Base-by-base conservation (phyloP, 1,284 basidiomycete species). In the Cutaneotrichosporon cavernicola region DNA sequence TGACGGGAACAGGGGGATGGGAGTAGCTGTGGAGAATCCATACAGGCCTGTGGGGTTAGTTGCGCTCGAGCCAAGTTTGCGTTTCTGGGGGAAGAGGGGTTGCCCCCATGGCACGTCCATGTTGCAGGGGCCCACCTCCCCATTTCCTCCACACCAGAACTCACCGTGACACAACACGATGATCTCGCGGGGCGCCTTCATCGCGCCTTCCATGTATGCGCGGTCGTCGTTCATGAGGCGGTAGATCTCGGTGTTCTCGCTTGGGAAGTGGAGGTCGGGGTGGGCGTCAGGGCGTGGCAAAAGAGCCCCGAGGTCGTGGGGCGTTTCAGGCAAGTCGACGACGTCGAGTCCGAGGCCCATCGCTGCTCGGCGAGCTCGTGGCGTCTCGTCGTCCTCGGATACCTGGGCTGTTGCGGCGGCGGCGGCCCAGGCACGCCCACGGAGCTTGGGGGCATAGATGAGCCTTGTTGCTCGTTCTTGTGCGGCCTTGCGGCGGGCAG, bases 161-260 rank as follows among this genome's bases (percentile, higher is more conserved):
- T 58, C 31, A 92, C 94, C 94, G 81, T 99, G 96, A 73, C 93
- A 98, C 16, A 99, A 84, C 0, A 97, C 93, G 67, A 99, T 90
- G 4, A 94, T 92, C 78, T 92, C 87, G 14, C 91, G 85, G 0
- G 96, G 96, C 7, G 85, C 85, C 63, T 91, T 85, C 30, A 92
- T 73, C 2, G 90, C 62, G 4, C 73, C 72, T 10, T 68, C 90
- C 65, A 91, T 85, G 71, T 86, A 89, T 22, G 95, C 82, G 0
- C 85, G 83, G 9, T 91, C 89, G 70, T 89, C 87, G 61, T 82
- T 82, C 74, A 95, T 86, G 18, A 94, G 83, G 53, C 84, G 83
- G 76, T 91, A 90, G 7, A 95, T 90, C 58, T 77, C 76, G 18
- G 57, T 70, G 26, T 70, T 68, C 64, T 76, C 71, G 21, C 69